A percentile compares a stretch with the other conserved stretches of the same genome.
Evolutionary conservation across 441 rosid species (phyloP).

Genomic region (Pelargonium hybrid): DNA sequence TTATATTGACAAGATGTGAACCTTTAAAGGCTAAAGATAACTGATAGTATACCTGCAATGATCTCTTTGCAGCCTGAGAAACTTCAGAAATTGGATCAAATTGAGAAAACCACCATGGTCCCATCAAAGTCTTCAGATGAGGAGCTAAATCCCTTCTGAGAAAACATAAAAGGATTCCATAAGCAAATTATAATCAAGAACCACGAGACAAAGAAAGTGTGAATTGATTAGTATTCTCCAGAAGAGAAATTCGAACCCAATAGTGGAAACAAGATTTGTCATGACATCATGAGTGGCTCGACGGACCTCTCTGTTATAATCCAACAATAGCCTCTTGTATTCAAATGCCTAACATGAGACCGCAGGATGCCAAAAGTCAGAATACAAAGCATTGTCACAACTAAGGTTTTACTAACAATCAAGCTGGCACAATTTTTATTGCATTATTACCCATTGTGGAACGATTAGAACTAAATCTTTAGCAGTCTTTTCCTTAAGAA

Average conservation of each 20-base stretch:
- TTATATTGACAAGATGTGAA: background rate
- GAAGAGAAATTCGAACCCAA: conserved; percentile 48
- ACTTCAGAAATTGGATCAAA: conserved; percentile 83
- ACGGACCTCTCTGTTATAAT: conserved; percentile 89
- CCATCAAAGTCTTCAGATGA: conserved; percentile 78
- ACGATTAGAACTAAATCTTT: conserved; percentile 55
- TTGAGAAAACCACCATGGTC: conserved; percentile 99
- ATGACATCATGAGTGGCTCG: conserved; percentile 82
- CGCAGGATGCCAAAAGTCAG: conserved; percentile 15
- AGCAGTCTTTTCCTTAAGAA: conserved; percentile 63
- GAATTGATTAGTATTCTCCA: background rate
- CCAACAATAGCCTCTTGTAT: conserved; percentile 79
- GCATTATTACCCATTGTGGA: conserved; percentile 74
- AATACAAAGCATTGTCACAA: background rate
- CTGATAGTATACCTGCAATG: conserved; percentile 57
- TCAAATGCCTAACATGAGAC: conserved; percentile 58
- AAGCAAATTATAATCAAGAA: conserved; percentile 7
- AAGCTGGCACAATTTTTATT: background rate
- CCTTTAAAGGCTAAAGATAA: conserved; percentile 8
- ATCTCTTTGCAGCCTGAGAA: conserved; percentile 74
- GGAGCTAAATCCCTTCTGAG: conserved; percentile 87
- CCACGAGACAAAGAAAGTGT: conserved; percentile 3
- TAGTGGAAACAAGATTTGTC: conserved; percentile 56
- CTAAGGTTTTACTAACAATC: background rate
- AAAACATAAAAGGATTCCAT: conserved; percentile 22